Percentiles rank a stretch among this genome's conserved stretches.
Conservation (phyloP, 176 grass and related monocot species). For the Eragrostis nindensis region DNA sequence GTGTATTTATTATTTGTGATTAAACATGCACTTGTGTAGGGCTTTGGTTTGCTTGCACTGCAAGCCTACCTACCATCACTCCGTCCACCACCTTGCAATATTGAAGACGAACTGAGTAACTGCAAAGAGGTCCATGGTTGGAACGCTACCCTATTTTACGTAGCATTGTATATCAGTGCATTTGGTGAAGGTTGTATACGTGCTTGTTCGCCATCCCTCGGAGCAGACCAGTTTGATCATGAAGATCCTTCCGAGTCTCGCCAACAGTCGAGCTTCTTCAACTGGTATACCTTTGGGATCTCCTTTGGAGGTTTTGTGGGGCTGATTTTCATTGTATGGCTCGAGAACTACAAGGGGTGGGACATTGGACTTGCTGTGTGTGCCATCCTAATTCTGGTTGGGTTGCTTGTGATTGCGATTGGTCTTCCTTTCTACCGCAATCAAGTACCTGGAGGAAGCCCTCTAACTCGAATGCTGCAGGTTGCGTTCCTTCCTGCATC, state of each 20-base stretch:
- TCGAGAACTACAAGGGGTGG: conserved; percentile 63
- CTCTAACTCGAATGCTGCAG: conserved; percentile 66
- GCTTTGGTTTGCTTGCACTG: conserved; percentile 55
- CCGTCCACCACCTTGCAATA: conserved; percentile 50
- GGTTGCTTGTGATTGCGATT: conserved; percentile 42
- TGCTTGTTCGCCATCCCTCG: conserved; percentile 54
- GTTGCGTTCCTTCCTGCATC: conserved; percentile 41
- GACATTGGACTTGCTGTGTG: conserved; percentile 51
- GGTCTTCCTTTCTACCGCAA: conserved; percentile 66
- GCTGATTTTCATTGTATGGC: conserved; percentile 57
- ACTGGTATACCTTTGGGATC: conserved; percentile 58
- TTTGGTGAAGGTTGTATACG: conserved; percentile 59
- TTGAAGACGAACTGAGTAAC: conserved; percentile 8
- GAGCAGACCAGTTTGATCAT: conserved; percentile 68
- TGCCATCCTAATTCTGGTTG: conserved; percentile 40
- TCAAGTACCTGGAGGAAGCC: conserved; percentile 57
- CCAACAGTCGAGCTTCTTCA: conserved; percentile 61
- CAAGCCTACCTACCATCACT: conserved; percentile 63
- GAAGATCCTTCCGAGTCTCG: conserved; percentile 42
- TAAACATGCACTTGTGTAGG: conserved; percentile 41
- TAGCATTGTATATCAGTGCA: conserved; percentile 42
- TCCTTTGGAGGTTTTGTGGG: conserved; percentile 60
- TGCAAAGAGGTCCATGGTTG: conserved; percentile 54
- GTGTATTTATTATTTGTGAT: neutral
- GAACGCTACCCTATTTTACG: conserved; percentile 45